Conservation (phyloP, 83 land plant species). For the Isoetes engelmannii region DNA sequence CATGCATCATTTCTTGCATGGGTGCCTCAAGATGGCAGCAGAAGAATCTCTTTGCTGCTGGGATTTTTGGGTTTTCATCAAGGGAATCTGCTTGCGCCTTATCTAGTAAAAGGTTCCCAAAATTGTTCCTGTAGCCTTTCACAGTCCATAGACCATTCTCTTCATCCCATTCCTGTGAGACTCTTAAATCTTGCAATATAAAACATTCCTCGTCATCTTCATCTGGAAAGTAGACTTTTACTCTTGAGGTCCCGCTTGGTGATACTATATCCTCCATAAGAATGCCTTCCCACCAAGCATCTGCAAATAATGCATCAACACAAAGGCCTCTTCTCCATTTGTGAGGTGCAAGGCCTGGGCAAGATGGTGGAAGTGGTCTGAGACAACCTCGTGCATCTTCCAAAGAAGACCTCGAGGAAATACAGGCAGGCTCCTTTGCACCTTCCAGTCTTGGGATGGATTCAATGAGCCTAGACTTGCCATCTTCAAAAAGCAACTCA, state of each 20-base stretch:
- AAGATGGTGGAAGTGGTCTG: conserved; percentile 39
- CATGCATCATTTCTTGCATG: too few species aligned
- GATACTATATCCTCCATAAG: conserved; percentile 40
- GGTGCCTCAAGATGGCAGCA: too few species aligned
- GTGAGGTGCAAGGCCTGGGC: not conserved
- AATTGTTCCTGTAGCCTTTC: conserved; percentile 44
- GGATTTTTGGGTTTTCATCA: too few species aligned
- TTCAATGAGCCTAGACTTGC: conserved; percentile 22
- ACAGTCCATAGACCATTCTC: conserved; percentile 44
- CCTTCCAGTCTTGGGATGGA: conserved; percentile 13
- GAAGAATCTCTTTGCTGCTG: too few species aligned
- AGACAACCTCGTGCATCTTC: conserved; percentile 17
- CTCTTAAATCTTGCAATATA: conserved; percentile 27
- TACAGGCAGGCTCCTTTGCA: too few species aligned
- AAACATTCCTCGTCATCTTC: conserved; percentile 44
- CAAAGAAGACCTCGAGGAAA: too few species aligned
- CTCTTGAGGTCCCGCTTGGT: conserved; percentile 4
- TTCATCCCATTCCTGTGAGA: conserved; percentile 71
- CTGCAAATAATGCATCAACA: conserved; percentile 53
- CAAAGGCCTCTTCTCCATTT: conserved; percentile 41
- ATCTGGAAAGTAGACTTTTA: conserved; percentile 64
- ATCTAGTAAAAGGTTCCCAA: too few species aligned
- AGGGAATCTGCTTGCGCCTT: too few species aligned
- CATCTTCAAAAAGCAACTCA: conserved; percentile 23
- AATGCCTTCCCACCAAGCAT: conserved; percentile 94